phyloP scores from a whole-genome alignment of 768 basidiomycete genomes.

The Leccinum variicolor region DNA sequence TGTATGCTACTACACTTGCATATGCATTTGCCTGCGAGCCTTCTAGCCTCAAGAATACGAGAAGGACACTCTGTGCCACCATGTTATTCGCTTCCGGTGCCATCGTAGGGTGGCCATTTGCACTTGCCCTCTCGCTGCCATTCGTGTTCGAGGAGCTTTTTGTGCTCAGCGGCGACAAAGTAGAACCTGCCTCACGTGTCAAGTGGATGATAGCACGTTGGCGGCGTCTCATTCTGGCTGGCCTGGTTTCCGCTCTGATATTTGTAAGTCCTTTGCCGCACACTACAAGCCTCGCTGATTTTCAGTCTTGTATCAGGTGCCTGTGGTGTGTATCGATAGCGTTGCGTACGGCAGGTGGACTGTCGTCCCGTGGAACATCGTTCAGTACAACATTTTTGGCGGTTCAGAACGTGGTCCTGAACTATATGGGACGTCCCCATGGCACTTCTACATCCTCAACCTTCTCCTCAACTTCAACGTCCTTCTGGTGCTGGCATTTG shows the following conservation, averaged over 20 bases:
- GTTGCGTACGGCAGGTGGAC: constrained; percentile 77
- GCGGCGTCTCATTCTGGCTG: constrained; percentile 52
- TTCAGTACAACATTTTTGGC: constrained; percentile 91
- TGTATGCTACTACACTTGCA: constrained; percentile 84
- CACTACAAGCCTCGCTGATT: background rate
- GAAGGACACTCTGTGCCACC: constrained; percentile 63
- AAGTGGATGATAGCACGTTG: constrained; percentile 65
- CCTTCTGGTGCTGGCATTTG: constrained; percentile 72
- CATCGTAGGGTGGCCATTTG: constrained; percentile 96
- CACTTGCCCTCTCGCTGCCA: constrained; percentile 82
- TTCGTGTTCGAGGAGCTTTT: constrained; percentile 91
- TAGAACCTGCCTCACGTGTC: constrained; percentile 39
- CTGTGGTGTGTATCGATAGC: constrained; percentile 80
- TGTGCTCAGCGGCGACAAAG: constrained; percentile 65
- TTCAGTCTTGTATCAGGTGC: constrained; percentile 54
- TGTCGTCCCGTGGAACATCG: constrained; percentile 89
- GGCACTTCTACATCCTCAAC: constrained; percentile 84
- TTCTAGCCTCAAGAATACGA: constrained; percentile 47
- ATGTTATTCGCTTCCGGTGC: constrained; percentile 75
- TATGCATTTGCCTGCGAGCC: constrained; percentile 66
- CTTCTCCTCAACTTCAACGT: constrained; percentile 94
- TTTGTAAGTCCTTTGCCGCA: constrained; percentile 44
- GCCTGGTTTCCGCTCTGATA: constrained; percentile 54
- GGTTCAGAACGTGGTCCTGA: constrained; percentile 77
- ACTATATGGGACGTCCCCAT: constrained; percentile 90